Base-by-base conservation (phyloP, 2,329 filamentous ascomycete species). In the Sclerotinia nivalis region DNA sequence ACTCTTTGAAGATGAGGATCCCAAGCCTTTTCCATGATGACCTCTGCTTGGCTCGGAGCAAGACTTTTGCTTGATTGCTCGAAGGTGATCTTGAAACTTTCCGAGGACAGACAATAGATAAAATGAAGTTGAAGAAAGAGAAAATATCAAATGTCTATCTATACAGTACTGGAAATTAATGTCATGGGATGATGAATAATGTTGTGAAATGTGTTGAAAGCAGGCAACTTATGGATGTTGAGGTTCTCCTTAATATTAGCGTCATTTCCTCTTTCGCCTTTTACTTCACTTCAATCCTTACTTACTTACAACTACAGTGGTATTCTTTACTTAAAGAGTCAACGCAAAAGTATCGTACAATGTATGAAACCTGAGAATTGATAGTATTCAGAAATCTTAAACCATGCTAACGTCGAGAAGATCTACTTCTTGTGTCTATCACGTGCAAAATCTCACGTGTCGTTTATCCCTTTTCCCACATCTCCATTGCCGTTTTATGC, bases 1-100 rank as follows among this genome's bases (percentile, higher is more conserved):
- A 75, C 74, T 13, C 71, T 72, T 61, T 77, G 75, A 31, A 74
- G 62, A 67, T 73, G 69, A 62, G 70, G 71, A 71, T 78, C 73
- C 15, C 71, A 54, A 13, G 64, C 31, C 52, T 49, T n/a, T 59
- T 73, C 50, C 64, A 66, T 66, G 37, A 8, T 58, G 37, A 58
- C 15, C 10, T 45, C 25, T 9, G 12, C 60, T 28, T 3, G 22
- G 12, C 3, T n/a, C 28, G n/a, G 25, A 65, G 61, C n/a, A 52
- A 43, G 15, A 40, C 47, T 52, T 58, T 25, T 40, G 47, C 31
- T 6, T 52, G 47, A 4, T 28, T 52, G 31, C 47, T 52, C 20
- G 31, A 28, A 52, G 22, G 47, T 40, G 12, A 52, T 52, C 47
- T 40, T n/a, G 20, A 40, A 12, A 3, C 47, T 20, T 25, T 52